Conservation (phyloP, 768 basidiomycete genomes). For the Amanita muscaria region DNA sequence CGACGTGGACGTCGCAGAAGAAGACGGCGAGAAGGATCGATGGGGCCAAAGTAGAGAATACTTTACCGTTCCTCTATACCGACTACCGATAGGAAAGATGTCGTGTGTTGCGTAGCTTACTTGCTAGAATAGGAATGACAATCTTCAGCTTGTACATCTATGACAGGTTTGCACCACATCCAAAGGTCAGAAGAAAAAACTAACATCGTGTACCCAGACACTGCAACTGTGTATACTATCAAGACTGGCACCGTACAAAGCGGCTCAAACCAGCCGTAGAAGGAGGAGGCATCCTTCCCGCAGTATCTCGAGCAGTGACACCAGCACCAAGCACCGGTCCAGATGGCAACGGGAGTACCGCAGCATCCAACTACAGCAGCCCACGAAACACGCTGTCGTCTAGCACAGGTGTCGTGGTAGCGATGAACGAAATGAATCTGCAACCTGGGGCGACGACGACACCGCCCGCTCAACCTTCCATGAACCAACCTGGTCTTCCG, state of each 20-base stretch:
- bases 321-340: conserved; percentile 13
- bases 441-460: conserved; percentile 21
- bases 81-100: conserved; percentile 46
- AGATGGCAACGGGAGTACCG: conserved; percentile 21
- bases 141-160: conserved; percentile 92
- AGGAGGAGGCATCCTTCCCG: conserved; percentile 69
- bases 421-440: conserved; percentile 33
- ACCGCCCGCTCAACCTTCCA: conserved; percentile 27
- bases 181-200: background rate
- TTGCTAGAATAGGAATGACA: conserved; percentile 47
- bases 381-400: conserved; percentile 63
- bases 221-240: conserved; percentile 89
- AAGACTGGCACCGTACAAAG: conserved; percentile 85
- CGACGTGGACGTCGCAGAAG: conserved; percentile 57
- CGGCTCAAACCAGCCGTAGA: conserved; percentile 64
- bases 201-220: conserved; percentile 42
- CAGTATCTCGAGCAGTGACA: conserved; percentile 66
- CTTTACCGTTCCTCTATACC: conserved; percentile 69
- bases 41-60: conserved; percentile 77
- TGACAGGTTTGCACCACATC: conserved; percentile 48
- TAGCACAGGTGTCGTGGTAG: conserved; percentile 60
- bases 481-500: conserved; percentile 51
- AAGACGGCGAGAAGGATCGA: conserved; percentile 39
- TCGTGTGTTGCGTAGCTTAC: conserved; percentile 7
- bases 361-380: conserved; percentile 36